A percentile compares a stretch with the other conserved stretches of the same genome.
Evolutionary conservation across 805 yeast species (phyloP).

Genomic region (Clavispora fructus): DNA sequence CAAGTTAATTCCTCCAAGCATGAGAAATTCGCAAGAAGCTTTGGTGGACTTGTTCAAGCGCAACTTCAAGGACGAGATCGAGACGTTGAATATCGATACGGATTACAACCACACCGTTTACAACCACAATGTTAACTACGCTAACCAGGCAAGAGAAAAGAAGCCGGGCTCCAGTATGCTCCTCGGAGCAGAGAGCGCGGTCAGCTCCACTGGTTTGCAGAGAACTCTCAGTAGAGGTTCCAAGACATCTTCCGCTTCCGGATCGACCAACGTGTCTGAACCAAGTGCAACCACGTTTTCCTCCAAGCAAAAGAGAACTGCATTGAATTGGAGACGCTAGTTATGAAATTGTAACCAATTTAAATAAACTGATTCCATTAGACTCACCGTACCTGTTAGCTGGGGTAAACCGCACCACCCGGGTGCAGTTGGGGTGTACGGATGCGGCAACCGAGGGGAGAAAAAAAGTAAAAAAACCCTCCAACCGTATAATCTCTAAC

Average conservation of each 20-base stretch:
- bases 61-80: constrained; percentile 67
- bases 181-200: not conserved
- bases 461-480: not conserved
- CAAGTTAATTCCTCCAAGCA: constrained; percentile 48
- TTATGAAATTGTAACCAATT: not conserved
- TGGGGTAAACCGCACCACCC: not conserved
- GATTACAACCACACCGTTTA: constrained; percentile 25
- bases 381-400: too few relatives aligned
- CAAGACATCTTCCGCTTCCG: constrained; percentile 9
- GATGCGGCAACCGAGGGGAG: constrained; percentile 1
- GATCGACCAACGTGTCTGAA: constrained; percentile 8
- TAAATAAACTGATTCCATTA: too few relatives aligned
- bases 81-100: constrained; percentile 30
- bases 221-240: constrained; percentile 19
- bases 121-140: constrained; percentile 17
- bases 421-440: not conserved
- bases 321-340: constrained; percentile 32
- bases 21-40: constrained; percentile 63
- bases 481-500: not conserved
- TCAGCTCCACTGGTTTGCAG: constrained; percentile 14
- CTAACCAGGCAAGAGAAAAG: constrained; percentile 7
- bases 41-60: constrained; percentile 57
- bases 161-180: constrained; percentile 1
- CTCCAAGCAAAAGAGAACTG: constrained; percentile 26
- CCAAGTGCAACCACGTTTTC: constrained; percentile 4